Percentiles rank a stretch among this genome's conserved stretches.
These are phyloP conservation scores for Cadophora luteo-olivacea DNA, from an alignment of 2,329 filamentous ascomycete species.

Conservation along the genomic window DNA sequence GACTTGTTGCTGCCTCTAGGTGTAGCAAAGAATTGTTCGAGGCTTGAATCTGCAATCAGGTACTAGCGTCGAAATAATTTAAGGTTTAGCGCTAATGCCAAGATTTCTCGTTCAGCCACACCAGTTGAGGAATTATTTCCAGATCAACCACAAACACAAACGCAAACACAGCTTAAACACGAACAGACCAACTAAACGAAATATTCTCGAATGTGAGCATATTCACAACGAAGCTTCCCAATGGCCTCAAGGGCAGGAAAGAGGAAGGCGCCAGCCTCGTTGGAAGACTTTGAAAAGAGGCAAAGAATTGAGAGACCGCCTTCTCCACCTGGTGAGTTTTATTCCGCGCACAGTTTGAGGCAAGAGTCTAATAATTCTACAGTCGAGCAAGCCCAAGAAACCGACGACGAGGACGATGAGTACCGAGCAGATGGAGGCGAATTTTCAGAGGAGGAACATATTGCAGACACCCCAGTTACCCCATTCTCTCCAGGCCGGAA, in stretches of 20 bases:
- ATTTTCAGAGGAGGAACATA: constrained; percentile 44
- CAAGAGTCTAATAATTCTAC: constrained; percentile 14
- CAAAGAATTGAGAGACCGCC: constrained; percentile 29
- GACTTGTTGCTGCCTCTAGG: neutral
- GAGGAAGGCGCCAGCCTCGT: constrained; percentile 31
- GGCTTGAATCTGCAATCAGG: neutral
- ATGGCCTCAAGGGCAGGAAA: constrained; percentile 39
- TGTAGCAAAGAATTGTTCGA: constrained; percentile 9
- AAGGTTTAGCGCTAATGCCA: constrained; percentile 22
- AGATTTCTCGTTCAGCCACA: constrained; percentile 27
- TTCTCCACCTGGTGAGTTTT: constrained; percentile 27
- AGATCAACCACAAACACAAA: constrained; percentile 1
- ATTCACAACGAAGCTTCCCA: neutral
- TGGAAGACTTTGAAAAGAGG: constrained; percentile 36
- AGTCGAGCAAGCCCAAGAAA: constrained; percentile 13
- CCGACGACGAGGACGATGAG: constrained; percentile 50
- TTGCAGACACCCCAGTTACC: constrained; percentile 54
- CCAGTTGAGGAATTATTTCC: constrained; percentile 12
- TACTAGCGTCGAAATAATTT: constrained; percentile 6
- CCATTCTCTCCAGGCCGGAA: constrained; percentile 54
- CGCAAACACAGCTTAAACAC: too few relatives aligned
- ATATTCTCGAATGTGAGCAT: constrained; percentile 21
- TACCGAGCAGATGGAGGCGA: constrained; percentile 44
- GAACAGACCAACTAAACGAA: constrained; percentile 16
- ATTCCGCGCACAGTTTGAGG: neutral